phyloP scores from a whole-genome alignment of 352 stramenopile genomes.

The Phytophthora vignae region DNA sequence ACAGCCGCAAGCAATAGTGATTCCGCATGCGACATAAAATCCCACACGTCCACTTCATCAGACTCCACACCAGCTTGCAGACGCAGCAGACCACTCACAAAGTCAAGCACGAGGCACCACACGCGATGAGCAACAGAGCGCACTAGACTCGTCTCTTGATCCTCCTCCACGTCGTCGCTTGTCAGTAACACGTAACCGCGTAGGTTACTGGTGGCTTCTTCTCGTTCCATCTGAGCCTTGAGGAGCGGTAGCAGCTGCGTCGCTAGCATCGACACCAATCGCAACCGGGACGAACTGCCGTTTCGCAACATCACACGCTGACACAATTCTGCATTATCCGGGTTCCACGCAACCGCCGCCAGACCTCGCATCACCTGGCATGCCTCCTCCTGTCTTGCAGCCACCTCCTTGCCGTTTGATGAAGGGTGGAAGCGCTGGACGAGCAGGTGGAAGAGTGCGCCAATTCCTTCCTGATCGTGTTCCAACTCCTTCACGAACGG shows the following conservation, averaged over 20 bases:
- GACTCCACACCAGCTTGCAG: constrained; percentile 29
- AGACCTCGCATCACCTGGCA: constrained; percentile 57
- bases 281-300: constrained; percentile 28
- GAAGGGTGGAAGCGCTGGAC: constrained; percentile 55
- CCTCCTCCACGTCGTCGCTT: constrained; percentile 11
- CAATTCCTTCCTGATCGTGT: constrained; percentile 62
- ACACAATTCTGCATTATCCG: constrained; percentile 55
- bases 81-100: constrained; percentile 51
- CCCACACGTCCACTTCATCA: constrained; percentile 49
- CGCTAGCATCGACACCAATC: constrained; percentile 57
- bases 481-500: constrained; percentile 57
- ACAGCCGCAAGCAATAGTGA: constrained; percentile 49
- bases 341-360: constrained; percentile 61
- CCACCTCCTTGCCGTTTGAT: constrained; percentile 27
- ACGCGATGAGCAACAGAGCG: constrained; percentile 60
- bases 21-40: constrained; percentile 66
- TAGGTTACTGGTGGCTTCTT: constrained; percentile 38
- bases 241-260: constrained; percentile 58
- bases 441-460: constrained; percentile 61
- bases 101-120: constrained; percentile 68
- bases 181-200: constrained; percentile 45
- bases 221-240: constrained; percentile 45
- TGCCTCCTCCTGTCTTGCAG: constrained; percentile 47
- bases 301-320: constrained; percentile 53
- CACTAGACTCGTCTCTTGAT: constrained; percentile 17